Conservation (phyloP, 2,329 filamentous ascomycete species). For the Chrysoporthe deuterocubensis region DNA sequence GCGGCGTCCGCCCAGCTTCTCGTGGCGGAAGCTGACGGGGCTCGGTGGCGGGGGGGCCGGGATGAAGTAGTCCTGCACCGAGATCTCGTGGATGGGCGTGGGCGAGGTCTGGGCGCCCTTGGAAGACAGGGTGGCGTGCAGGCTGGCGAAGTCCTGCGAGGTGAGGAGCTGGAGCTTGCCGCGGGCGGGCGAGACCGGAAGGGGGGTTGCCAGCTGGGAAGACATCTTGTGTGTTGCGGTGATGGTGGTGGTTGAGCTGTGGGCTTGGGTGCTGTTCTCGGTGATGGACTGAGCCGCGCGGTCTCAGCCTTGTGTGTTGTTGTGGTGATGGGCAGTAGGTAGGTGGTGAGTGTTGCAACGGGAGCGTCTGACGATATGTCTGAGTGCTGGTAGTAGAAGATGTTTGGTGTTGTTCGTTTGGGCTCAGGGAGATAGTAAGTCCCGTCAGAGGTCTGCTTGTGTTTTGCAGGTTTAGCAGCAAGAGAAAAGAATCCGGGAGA, state of each 20-base stretch:
- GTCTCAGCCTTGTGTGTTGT: conserved; percentile 12
- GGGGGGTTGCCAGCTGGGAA: conserved; percentile 49
- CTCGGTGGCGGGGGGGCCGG: conserved; percentile 69
- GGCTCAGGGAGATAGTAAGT: background rate
- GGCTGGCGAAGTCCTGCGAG: conserved; percentile 56
- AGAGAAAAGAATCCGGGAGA: background rate
- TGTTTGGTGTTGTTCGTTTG: conserved; percentile 8
- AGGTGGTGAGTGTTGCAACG: background rate
- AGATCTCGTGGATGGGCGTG: conserved; percentile 55
- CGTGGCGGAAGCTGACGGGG: conserved; percentile 61
- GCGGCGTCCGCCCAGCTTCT: conserved; percentile 20
- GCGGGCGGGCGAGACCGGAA: conserved; percentile 52
- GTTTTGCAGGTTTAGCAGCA: background rate
- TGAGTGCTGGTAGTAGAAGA: background rate
- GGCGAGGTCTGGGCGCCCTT: conserved; percentile 46
- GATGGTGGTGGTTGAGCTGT: background rate
- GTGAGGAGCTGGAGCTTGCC: conserved; percentile 50
- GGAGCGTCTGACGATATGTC: background rate
- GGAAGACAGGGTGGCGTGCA: conserved; percentile 55
- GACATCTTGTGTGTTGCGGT: conserved; percentile 40
- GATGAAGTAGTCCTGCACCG: conserved; percentile 64
- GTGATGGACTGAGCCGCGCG: background rate
- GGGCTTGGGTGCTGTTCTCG: conserved; percentile 4
- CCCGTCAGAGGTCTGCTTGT: background rate
- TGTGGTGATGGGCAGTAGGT: background rate